These are phyloP conservation scores for Psilocybe tampanensis DNA, from an alignment of 768 basidiomycete genomes.

Conservation along the genomic window DNA sequence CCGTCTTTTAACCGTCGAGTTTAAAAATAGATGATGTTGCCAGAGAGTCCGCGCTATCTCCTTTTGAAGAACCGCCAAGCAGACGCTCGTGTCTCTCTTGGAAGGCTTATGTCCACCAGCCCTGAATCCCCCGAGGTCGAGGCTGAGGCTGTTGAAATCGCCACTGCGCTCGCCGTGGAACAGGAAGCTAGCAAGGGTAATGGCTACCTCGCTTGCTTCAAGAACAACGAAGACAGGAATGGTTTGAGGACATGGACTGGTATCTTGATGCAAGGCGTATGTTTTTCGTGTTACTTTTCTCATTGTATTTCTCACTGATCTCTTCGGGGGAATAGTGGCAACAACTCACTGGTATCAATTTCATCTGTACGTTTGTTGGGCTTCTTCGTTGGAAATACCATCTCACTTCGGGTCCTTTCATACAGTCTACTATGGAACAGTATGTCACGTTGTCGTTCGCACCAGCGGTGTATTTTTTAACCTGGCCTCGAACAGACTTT, in stretches of 20 bases:
- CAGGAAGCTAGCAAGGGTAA: slow-evolving; percentile 48
- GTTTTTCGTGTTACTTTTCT: neutral
- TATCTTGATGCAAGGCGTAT: slow-evolving; percentile 45
- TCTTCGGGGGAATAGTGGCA: slow-evolving; percentile 39
- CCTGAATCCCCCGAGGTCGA: slow-evolving; percentile 53
- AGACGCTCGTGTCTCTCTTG: slow-evolving; percentile 56
- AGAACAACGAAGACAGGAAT: slow-evolving; percentile 57
- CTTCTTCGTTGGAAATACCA: neutral
- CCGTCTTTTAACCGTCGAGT: neutral
- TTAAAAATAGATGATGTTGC: slow-evolving; percentile 17
- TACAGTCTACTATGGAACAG: slow-evolving; percentile 26
- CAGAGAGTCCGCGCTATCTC: slow-evolving; percentile 62
- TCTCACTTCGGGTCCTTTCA: slow-evolving; percentile 9
- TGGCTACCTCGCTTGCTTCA: slow-evolving; percentile 60
- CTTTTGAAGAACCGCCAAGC: slow-evolving; percentile 65
- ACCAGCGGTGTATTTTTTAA: neutral
- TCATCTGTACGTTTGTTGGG: slow-evolving; percentile 30
- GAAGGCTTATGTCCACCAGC: slow-evolving; percentile 60
- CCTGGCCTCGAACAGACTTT: slow-evolving; percentile 59
- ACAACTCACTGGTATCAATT: slow-evolving; percentile 81
- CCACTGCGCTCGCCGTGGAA: slow-evolving; percentile 63
- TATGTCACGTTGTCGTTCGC: neutral
- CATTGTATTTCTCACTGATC: neutral
- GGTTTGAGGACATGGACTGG: slow-evolving; percentile 76
- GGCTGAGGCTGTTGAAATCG: slow-evolving; percentile 47